These are phyloP conservation scores for Flaveria ramosissima DNA, from an alignment of 129 eudicot genomes.

Conservation along the genomic window DNA sequence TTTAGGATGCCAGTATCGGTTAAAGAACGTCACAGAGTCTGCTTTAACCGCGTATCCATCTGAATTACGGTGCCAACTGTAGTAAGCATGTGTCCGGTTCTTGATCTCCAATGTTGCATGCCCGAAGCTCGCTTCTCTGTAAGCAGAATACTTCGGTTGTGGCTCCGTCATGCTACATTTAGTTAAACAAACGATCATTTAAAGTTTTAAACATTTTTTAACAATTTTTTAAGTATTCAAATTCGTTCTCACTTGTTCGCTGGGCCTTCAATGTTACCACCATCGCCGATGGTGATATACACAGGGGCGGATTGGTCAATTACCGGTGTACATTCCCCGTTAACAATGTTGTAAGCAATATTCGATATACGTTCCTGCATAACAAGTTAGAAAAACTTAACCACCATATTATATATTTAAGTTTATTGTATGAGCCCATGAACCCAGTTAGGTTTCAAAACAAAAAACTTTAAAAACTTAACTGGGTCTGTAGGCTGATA, in stretches of 20 bases:
- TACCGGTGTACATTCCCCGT: slow-evolving; percentile 54
- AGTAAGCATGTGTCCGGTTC: slow-evolving; percentile 62
- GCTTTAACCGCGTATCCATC: slow-evolving; percentile 59
- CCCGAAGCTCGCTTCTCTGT: slow-evolving; percentile 62
- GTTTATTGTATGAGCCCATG: too few species aligned
- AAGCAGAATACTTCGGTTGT: slow-evolving; percentile 62
- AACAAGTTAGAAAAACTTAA: neutral
- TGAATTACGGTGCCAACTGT: slow-evolving; percentile 57
- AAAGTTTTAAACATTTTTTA: neutral
- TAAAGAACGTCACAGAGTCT: slow-evolving; percentile 44
- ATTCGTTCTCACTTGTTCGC: slow-evolving; percentile 49
- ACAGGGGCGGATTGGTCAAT: slow-evolving; percentile 57
- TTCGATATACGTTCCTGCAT: slow-evolving; percentile 55
- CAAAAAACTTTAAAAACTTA: too few species aligned
- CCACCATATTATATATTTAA: too few species aligned
- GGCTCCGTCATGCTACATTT: slow-evolving; percentile 61
- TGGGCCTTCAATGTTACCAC: slow-evolving; percentile 61
- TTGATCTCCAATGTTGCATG: slow-evolving; percentile 58
- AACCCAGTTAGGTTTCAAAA: too few species aligned
- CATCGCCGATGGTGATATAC: slow-evolving; percentile 63
- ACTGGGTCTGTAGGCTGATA: too few species aligned
- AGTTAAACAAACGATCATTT: neutral
- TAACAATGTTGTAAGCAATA: slow-evolving; percentile 56
- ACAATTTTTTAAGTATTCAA: neutral
- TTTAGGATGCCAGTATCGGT: slow-evolving; percentile 49